Conservation (phyloP, 2,329 filamentous ascomycete species). For the Ceratocystis eucalypticola region DNA sequence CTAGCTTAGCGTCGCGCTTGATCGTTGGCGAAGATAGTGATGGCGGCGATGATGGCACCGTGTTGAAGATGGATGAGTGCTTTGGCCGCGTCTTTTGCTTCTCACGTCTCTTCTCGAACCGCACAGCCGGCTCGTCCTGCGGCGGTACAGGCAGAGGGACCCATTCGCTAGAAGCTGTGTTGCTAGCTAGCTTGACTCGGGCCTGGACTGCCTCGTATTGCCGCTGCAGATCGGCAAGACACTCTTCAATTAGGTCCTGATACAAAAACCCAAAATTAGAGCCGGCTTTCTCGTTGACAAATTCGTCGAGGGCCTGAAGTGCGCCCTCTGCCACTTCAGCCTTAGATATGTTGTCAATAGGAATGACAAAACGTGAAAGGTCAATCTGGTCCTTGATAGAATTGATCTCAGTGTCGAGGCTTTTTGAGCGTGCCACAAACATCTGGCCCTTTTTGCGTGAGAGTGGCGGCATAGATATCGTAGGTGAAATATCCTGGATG, state of each 20-base stretch:
- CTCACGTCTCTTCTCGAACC: conserved; percentile 27
- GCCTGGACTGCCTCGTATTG: conserved; percentile 22
- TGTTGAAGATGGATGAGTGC: conserved; percentile 28
- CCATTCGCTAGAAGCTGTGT: conserved; percentile 19
- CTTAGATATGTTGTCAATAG: conserved; percentile 32
- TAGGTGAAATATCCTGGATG: conserved; percentile 28
- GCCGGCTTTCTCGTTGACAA: conserved; percentile 29
- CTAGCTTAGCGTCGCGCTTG: background rate
- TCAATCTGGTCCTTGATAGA: conserved; percentile 29
- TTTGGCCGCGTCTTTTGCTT: conserved; percentile 34
- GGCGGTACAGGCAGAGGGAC: conserved; percentile 19
- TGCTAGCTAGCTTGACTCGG: conserved; percentile 21
- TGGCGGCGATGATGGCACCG: conserved; percentile 9
- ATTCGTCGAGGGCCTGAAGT: conserved; percentile 28
- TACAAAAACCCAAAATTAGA: conserved; percentile 33
- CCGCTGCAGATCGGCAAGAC: conserved; percentile 26
- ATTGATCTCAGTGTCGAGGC: conserved; percentile 30
- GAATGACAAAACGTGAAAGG: conserved; percentile 29
- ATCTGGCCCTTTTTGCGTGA: conserved; percentile 30
- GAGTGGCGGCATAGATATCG: conserved; percentile 27
- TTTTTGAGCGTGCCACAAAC: conserved; percentile 26
- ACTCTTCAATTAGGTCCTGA: conserved; percentile 31
- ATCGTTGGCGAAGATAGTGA: background rate
- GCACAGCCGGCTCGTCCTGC: conserved; percentile 21
- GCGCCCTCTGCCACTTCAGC: conserved; percentile 29